A percentile compares a stretch with the other conserved stretches of the same genome.
Conservation (phyloP, 306 rosid species). For the Cucurbita pepo region DNA sequence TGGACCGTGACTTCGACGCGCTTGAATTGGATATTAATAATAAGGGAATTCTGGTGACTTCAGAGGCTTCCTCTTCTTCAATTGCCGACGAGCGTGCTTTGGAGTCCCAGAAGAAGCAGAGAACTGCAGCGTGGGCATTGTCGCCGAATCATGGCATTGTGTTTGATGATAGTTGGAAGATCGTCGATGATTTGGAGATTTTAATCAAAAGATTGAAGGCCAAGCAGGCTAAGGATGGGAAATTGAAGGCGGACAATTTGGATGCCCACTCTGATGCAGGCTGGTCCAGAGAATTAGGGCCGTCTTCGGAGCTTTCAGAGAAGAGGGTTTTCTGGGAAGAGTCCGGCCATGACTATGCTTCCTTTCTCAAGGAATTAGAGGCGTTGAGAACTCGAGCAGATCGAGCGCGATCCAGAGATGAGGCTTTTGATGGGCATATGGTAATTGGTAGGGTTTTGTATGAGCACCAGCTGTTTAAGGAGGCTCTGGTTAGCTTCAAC, state of each 20-base stretch:
- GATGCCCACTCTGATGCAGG: slow-evolving; percentile 92
- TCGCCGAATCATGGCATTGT: slow-evolving; percentile 93
- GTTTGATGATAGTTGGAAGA: slow-evolving; percentile 93
- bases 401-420: slow-evolving; percentile 79
- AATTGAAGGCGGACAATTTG: slow-evolving; percentile 57
- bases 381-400: slow-evolving; percentile 71
- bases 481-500: slow-evolving; percentile 68
- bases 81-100: slow-evolving; percentile 55
- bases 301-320: slow-evolving; percentile 67
- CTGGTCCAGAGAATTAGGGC: slow-evolving; percentile 91
- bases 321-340: slow-evolving; percentile 85
- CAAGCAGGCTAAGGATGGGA: slow-evolving; percentile 78
- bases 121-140: slow-evolving; percentile 95
- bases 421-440: slow-evolving; percentile 97
- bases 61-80: slow-evolving; percentile 77
- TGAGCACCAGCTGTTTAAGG: slow-evolving; percentile 84
- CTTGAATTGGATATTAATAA: slow-evolving; percentile 58
- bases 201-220: slow-evolving; percentile 62
- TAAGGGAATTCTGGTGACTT: slow-evolving; percentile 24
- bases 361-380: slow-evolving; percentile 67
- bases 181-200: slow-evolving; percentile 90
- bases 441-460: slow-evolving; percentile 87
- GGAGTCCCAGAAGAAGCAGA: slow-evolving; percentile 92
- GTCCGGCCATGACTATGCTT: slow-evolving; percentile 62
- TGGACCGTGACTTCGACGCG: slow-evolving; percentile 92